Evolutionary conservation across 768 basidiomycete species (phyloP), one percentile per base, ranked within the genome.

Genomic region (Sarcomyxa edulis): DNA sequence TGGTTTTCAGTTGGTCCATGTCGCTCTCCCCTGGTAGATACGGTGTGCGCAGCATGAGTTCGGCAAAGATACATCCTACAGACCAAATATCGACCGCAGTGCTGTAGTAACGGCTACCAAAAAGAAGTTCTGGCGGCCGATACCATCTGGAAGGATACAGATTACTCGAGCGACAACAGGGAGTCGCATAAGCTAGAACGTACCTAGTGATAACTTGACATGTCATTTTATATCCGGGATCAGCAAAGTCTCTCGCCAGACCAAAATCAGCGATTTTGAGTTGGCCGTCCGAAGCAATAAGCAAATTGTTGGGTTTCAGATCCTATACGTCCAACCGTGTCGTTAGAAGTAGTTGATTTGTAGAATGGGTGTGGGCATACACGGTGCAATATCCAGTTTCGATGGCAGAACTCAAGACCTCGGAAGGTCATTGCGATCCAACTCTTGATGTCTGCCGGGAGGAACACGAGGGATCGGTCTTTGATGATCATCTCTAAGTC

Each of bases 361-460:
- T 27, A 24, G 26, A 34, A 28, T 22, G 8, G 19, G 29, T 18
- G 14, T 30, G 7, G 16, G 7, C 14, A 10, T 56, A 96, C 95
- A 39, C 96, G 77, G 62, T 99, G 96, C 16, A 99, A 69, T 39
- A 98, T 76, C 51, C 83, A 94, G 58, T 93, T 94, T 36, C 94
- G 68, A 55, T 99, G 96, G 50, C 96, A 97, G 58, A 96, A 98
- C 61, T 98, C 96, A n/a, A 99, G 71, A 2, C 96, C 96, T 27
- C 93, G 81, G 54, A 98, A 81, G 0, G 88, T 93, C 96, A 98
- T 98, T 8, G 89, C 87, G 78, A 96, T 90, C 95, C 96, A 99
- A 46, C 86, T 84, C 60, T 99, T 99, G 65, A 97, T 93, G 59
- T 99, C 96, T 1, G 89, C 90, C 3, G 90, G 87, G 22, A 93